Percentiles rank a stretch among this genome's conserved stretches.
Evolutionary conservation across 2,329 filamentous ascomycete species (phyloP).

Genomic region (Calonectria pteridis): DNA sequence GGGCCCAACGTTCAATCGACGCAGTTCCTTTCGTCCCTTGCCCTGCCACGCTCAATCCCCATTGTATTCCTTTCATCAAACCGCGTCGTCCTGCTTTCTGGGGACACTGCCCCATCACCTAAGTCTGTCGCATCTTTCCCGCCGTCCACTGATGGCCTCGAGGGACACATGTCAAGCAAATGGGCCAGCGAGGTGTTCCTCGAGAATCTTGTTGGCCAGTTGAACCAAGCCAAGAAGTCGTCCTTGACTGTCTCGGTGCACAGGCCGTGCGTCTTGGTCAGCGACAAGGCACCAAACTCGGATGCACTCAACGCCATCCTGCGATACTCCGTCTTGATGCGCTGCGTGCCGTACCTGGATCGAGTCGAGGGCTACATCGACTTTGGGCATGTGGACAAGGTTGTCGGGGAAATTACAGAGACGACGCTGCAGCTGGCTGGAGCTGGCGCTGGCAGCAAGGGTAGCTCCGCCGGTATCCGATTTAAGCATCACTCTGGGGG

Average conservation of each 20-base stretch:
- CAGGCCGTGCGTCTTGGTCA: conserved; percentile 39
- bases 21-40: conserved; percentile 19
- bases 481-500: conserved; percentile 31
- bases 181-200: conserved; percentile 50
- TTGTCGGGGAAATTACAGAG: conserved; percentile 22
- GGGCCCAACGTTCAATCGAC: conserved; percentile 25
- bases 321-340: conserved; percentile 26
- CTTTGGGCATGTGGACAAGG: conserved; percentile 19
- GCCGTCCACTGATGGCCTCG: conserved; percentile 36
- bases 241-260: conserved; percentile 42
- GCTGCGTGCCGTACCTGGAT: conserved; percentile 26
- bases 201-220: conserved; percentile 35
- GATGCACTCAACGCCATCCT: conserved; percentile 31
- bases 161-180: conserved; percentile 50
- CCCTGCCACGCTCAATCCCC: conserved; percentile 25
- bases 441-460: background rate
- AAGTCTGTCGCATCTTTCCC: conserved; percentile 25
- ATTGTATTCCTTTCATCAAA: conserved; percentile 26
- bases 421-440: conserved; percentile 11
- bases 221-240: conserved; percentile 25
- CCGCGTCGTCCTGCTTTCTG: conserved; percentile 23
- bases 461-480: background rate
- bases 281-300: conserved; percentile 33
- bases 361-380: conserved; percentile 23
- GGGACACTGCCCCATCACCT: conserved; percentile 16